phyloP scores from a whole-genome alignment of 306 rosid species.

The Albizia julibrissin region DNA sequence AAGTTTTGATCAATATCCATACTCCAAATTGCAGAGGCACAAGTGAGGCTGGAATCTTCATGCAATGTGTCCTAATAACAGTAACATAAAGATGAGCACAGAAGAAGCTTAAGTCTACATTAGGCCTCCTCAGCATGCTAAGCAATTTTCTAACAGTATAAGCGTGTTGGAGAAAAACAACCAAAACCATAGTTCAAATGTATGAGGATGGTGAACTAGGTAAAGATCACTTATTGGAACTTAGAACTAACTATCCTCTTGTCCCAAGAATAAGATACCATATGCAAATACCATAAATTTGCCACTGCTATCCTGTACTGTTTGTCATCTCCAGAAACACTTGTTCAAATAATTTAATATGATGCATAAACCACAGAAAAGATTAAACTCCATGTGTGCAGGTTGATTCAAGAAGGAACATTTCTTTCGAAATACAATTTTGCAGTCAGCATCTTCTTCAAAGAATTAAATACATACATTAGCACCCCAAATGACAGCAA shows the following conservation, averaged over 20 bases:
- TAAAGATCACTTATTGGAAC: no score
- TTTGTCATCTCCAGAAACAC: background rate
- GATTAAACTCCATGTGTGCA: background rate
- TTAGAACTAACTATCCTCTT: background rate
- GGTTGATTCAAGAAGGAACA: background rate
- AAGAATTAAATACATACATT: background rate
- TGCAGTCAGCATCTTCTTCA: background rate
- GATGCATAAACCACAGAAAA: background rate
- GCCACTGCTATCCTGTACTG: background rate
- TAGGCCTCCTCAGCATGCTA: background rate
- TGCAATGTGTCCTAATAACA: background rate
- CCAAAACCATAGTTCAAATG: background rate
- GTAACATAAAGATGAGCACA: background rate
- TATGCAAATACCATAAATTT: background rate
- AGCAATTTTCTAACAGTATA: no score
- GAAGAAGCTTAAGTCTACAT: background rate
- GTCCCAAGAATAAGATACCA: background rate
- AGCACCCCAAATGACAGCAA: background rate
- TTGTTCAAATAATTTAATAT: background rate
- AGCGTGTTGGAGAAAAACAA: no score
- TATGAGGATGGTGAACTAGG: background rate
- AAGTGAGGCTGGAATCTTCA: background rate
- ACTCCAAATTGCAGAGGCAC: background rate
- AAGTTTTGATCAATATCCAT: background rate
- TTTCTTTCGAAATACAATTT: background rate